Evolutionary conservation across 495 filamentous ascomycete species (phyloP).

Genomic region (Lasiosphaeriaceae sp.): DNA sequence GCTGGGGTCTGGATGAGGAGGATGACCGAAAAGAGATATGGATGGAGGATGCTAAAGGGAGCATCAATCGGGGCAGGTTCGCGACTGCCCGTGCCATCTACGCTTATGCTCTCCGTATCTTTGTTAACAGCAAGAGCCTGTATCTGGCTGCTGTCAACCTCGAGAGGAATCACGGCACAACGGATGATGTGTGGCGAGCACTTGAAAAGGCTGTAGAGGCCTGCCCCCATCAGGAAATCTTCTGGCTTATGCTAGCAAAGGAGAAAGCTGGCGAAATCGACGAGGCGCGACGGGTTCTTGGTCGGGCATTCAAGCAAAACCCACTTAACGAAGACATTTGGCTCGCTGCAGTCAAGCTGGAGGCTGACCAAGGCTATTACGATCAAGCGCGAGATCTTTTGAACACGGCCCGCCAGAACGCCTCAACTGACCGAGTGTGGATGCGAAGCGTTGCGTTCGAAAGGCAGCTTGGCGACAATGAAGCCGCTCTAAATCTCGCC

Average conservation of each 20-base stretch:
- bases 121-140: constrained; percentile 73
- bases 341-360: constrained; percentile 90
- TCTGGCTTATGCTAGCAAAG: constrained; percentile 94
- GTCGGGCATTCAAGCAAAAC: constrained; percentile 84
- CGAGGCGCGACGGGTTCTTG: constrained; percentile 78
- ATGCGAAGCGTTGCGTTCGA: constrained; percentile 93
- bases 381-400: constrained; percentile 79
- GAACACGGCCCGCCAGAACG: constrained; percentile 72
- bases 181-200: constrained; percentile 75
- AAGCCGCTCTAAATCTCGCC: constrained; percentile 79
- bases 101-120: constrained; percentile 83
- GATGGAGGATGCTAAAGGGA: constrained; percentile 84
- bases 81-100: constrained; percentile 92
- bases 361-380: constrained; percentile 77
- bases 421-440: constrained; percentile 93
- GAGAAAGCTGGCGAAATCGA: constrained; percentile 84
- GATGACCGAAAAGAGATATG: constrained; percentile 93
- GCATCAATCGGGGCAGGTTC: constrained; percentile 72
- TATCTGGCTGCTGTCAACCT: constrained; percentile 90
- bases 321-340: constrained; percentile 96
- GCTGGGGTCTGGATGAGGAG: constrained; percentile 91
- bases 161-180: constrained; percentile 83
- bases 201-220: constrained; percentile 93
- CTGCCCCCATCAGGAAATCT: constrained; percentile 80
- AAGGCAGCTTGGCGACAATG: constrained; percentile 71